phyloP scores from a whole-genome alignment of 164 flowering plant species.

The Umbellularia californica region DNA sequence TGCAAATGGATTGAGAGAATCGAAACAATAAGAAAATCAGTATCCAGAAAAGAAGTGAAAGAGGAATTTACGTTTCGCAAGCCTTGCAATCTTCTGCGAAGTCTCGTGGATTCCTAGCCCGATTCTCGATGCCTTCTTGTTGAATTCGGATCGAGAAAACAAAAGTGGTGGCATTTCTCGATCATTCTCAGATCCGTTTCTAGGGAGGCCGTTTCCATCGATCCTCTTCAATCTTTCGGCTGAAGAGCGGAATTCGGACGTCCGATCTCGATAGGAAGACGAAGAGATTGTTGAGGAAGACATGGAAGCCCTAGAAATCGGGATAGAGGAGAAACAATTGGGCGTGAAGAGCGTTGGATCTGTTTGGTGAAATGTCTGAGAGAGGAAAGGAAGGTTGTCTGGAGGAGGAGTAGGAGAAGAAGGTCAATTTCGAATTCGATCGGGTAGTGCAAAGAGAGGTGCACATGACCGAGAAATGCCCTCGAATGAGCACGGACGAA shows the following conservation, averaged over 20 bases:
- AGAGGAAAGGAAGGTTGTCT: background rate
- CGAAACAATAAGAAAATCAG: background rate
- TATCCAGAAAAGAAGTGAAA: background rate
- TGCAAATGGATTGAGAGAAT: background rate
- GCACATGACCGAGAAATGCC: background rate
- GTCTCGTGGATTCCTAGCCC: slow-evolving; percentile 69
- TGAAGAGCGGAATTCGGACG: slow-evolving; percentile 72
- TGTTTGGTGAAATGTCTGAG: too few species aligned
- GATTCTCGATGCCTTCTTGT: slow-evolving; percentile 63
- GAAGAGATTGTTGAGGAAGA: slow-evolving; percentile 34
- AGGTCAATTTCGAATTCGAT: background rate
- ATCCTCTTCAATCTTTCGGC: slow-evolving; percentile 55
- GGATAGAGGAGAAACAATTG: background rate
- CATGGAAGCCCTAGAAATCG: slow-evolving; percentile 17
- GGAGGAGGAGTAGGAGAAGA: background rate
- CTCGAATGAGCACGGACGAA: background rate
- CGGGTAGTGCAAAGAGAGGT: background rate
- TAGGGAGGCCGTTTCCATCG: slow-evolving; percentile 26
- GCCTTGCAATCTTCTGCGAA: slow-evolving; percentile 58
- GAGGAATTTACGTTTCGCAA: slow-evolving; percentile 49
- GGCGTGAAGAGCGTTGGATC: too few species aligned
- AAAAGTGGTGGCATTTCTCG: slow-evolving; percentile 14
- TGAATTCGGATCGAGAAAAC: slow-evolving; percentile 62
- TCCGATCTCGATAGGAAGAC: slow-evolving; percentile 55
- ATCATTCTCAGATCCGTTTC: slow-evolving; percentile 17